Base-by-base conservation (phyloP, 805 yeast species). In the Isabelozyma heimii region DNA sequence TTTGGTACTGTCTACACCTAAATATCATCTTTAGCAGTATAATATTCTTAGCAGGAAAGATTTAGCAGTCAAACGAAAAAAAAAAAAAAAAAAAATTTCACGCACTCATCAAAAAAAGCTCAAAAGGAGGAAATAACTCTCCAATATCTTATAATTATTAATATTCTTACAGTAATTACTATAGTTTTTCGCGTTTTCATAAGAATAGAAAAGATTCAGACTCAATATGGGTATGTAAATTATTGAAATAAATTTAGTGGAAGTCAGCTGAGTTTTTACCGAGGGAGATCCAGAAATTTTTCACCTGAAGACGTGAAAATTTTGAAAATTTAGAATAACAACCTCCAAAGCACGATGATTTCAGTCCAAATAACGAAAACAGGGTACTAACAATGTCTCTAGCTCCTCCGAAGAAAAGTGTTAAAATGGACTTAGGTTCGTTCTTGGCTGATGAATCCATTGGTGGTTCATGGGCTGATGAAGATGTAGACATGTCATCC, bases 401-500 rank as follows among this genome's bases (percentile, higher is more conserved):
- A 67, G 69, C 67, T 57, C 69, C 70, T 55, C 76, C 76, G 49
- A 82, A 83, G 69, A 84, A 84, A 64, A 78, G 75, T 50, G 77
- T 79, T 55, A 89, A 84, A 74, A 87, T 90, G 94, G 92, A 88
- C 78, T 81, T 91, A 72, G 85, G 83, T 65, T 83, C 91, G 69
- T 91, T 91, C 79, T 80, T 89, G 65, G 82, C 84, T 60, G 94
- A 87, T 70, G 87, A 84, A 46, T 68, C 85, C 39, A 80, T 83
- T 58, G 89, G 88, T 54, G 82, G 85, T 46, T 83, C 90, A 30
- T 89, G 96, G 96, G 94, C 91, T 44, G 96, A 89, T 61, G 94
- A 85, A 53, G 83, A 83, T 58, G 81, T 88, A 56, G 94, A 87
- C 70, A 75, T 85, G 68, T 75, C 77, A 50, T 76, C 85, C 59